Conservation (phyloP, 805 yeast genomes). For the Grigorovia transvaalensis region DNA sequence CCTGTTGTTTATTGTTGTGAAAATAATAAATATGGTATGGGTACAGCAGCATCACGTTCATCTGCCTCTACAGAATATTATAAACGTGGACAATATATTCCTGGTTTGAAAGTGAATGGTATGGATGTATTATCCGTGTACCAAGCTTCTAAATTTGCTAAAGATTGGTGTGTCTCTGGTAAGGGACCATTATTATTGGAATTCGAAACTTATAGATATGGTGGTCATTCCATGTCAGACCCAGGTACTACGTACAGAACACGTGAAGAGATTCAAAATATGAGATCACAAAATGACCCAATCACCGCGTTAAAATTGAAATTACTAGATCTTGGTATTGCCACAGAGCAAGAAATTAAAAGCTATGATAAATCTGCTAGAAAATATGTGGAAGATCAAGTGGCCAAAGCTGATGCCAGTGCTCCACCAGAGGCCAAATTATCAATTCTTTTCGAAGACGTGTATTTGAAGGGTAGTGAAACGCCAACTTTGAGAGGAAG, state of each 20-base stretch:
- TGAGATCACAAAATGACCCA: slow-evolving; percentile 98
- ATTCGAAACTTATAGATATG: slow-evolving; percentile 97
- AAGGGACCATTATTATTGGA: slow-evolving; percentile 95
- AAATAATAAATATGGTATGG: slow-evolving; percentile 99
- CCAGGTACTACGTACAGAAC: slow-evolving; percentile 99
- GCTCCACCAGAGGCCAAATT: slow-evolving; percentile 94
- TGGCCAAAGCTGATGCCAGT: slow-evolving; percentile 83
- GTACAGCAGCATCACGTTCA: slow-evolving; percentile 94
- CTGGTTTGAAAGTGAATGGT: slow-evolving; percentile 97
- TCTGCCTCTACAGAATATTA: slow-evolving; percentile 94
- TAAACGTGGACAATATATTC: slow-evolving; percentile 99
- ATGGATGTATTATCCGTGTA: slow-evolving; percentile 94
- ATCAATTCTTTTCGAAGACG: slow-evolving; percentile 92
- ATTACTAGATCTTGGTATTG: slow-evolving; percentile 70
- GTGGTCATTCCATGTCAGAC: slow-evolving; percentile 99
- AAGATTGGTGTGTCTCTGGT: slow-evolving; percentile 88
- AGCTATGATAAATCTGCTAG: slow-evolving; percentile 93
- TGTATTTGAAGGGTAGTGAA: slow-evolving; percentile 91
- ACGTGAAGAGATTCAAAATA: slow-evolving; percentile 98
- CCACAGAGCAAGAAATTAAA: slow-evolving; percentile 92
- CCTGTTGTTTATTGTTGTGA: slow-evolving; percentile 95
- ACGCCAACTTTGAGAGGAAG: slow-evolving; percentile 91
- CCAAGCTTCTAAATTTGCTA: slow-evolving; percentile 94
- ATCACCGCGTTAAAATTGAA: slow-evolving; percentile 90
- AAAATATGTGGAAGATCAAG: slow-evolving; percentile 90